Evolutionary conservation across 148 eudicot species (phyloP).

Genomic region (Rhododendron simsii): DNA sequence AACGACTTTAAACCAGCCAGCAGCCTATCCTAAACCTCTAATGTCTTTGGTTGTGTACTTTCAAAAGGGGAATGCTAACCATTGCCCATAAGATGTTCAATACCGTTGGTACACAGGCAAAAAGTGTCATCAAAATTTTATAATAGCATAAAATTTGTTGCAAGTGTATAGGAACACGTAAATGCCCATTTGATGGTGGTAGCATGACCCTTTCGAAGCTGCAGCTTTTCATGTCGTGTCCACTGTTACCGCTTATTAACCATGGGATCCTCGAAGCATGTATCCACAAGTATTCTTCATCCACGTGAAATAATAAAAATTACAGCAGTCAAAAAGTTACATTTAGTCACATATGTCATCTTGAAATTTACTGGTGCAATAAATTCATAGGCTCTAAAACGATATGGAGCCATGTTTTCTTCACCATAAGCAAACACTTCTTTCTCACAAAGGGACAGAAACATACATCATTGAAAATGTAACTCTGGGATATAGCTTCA

Average conservation of each 20-base stretch:
- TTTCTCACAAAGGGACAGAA: background rate
- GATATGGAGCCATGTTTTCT: background rate
- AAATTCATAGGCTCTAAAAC: background rate
- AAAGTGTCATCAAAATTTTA: background rate
- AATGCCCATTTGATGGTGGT: background rate
- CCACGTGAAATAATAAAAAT: background rate
- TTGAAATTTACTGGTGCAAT: background rate
- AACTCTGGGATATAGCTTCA: background rate
- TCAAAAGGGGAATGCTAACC: background rate
- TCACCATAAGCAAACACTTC: background rate
- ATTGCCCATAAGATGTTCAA: background rate
- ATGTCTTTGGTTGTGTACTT: background rate
- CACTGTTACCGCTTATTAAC: background rate
- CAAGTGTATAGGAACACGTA: background rate
- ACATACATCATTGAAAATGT: background rate
- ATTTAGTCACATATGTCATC: background rate
- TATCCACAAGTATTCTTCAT: background rate
- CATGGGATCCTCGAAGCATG: background rate
- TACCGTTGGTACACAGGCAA: background rate
- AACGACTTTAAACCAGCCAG: background rate
- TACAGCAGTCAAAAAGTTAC: background rate
- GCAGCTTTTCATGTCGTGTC: background rate
- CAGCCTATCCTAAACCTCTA: background rate
- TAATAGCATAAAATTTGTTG: background rate
- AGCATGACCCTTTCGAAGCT: background rate